Percentiles rank a stretch among this genome's conserved stretches.
These are phyloP conservation scores for Elongisporangium anandrum DNA, from an alignment of 352 stramenopile genomes.

Conservation along the genomic window DNA sequence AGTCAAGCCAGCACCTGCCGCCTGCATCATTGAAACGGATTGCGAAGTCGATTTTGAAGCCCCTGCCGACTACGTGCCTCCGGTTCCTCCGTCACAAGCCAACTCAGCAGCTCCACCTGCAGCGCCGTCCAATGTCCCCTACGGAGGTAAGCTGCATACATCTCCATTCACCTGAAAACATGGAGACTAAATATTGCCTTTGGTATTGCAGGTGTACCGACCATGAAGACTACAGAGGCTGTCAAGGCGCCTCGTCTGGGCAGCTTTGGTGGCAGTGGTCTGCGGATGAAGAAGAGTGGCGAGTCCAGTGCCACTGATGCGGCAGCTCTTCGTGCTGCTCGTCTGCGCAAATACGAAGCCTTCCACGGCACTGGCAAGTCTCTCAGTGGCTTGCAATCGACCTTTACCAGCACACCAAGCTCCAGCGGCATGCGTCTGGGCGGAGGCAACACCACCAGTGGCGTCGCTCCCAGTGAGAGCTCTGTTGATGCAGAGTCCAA, in stretches of 20 bases:
- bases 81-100: slow-evolving; percentile 20
- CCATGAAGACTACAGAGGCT: slow-evolving; percentile 44
- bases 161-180: too few relatives aligned
- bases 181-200: too few relatives aligned
- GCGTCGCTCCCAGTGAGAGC: neutral
- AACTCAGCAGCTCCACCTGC: slow-evolving; percentile 21
- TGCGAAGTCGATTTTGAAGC: slow-evolving; percentile 99
- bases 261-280: slow-evolving; percentile 35
- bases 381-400: slow-evolving; percentile 50
- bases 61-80: slow-evolving; percentile 81
- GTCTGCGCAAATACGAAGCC: slow-evolving; percentile 76
- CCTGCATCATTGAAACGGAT: slow-evolving; percentile 99
- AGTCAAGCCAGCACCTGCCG: slow-evolving; percentile 92
- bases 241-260: slow-evolving; percentile 29
- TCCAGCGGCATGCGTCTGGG: slow-evolving; percentile 18
- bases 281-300: slow-evolving; percentile 70
- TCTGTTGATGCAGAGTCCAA: neutral
- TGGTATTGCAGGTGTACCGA: slow-evolving; percentile 45
- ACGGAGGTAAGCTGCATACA: slow-evolving; percentile 41
- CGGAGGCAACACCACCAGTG: slow-evolving; percentile 12
- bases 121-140: slow-evolving; percentile 43
- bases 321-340: slow-evolving; percentile 57
- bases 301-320: slow-evolving; percentile 57
- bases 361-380: slow-evolving; percentile 82
- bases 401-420: slow-evolving; percentile 6